phyloP scores from a whole-genome alignment of 2,329 filamentous ascomycete species.

The Clarireedia monteithiana region DNA sequence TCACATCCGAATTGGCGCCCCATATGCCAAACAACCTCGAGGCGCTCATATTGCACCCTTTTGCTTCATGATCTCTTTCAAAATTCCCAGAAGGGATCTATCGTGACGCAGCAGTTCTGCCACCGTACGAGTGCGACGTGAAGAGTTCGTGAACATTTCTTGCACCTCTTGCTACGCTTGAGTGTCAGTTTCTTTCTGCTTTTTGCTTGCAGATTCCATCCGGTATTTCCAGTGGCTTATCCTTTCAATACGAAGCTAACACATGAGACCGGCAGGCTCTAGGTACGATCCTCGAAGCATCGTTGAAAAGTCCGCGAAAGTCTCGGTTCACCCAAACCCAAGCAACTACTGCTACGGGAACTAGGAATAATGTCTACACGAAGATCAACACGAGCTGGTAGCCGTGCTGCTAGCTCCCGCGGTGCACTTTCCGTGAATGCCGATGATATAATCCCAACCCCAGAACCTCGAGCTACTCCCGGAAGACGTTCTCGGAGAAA shows the following conservation, averaged over 20 bases:
- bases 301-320: background rate
- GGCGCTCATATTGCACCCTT: background rate
- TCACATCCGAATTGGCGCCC: background rate
- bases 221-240: background rate
- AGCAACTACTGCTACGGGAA: background rate
- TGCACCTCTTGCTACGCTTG: background rate
- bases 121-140: background rate
- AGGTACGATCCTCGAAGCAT: background rate
- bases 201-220: background rate
- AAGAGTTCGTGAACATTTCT: too few relatives aligned
- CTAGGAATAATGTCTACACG: slow-evolving; percentile 21
- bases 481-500: slow-evolving; percentile 10
- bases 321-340: background rate
- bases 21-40: background rate
- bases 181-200: background rate
- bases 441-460: slow-evolving; percentile 15
- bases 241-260: background rate
- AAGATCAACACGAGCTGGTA: slow-evolving; percentile 19
- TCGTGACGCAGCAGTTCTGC: background rate
- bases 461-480: slow-evolving; percentile 7
- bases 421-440: slow-evolving; percentile 14
- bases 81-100: background rate
- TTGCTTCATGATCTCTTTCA: background rate
- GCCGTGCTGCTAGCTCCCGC: slow-evolving; percentile 17
- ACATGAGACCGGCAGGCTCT: background rate